Evolutionary conservation across 768 basidiomycete genomes (phyloP), one percentile per base, ranked within the genome.

Genomic region (Tephrocybe sp.): DNA sequence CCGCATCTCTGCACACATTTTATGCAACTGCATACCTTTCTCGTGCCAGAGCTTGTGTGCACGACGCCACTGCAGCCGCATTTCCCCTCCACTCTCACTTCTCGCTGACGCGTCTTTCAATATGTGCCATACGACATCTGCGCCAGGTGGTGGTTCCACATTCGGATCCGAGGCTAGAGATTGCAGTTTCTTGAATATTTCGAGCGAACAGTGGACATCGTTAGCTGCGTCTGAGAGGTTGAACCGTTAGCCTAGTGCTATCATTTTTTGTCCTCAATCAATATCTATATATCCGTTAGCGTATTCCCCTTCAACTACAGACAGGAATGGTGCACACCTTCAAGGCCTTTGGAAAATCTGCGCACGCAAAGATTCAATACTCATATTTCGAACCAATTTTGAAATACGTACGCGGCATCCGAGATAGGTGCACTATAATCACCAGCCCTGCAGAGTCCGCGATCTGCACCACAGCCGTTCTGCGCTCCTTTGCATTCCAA

Each of bases 211-310:
- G 50, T 72, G 70, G 12, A 62, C 69, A 50, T 73, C 71, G 47
- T 70, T 69, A 7, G 70, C 69, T 4, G 70, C 69, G 55, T 73
- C 71, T 72, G 29, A 4, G n/a, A 31, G n/a, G 7, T 10, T 13
- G 25, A 25, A 7, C 1, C 3, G 21, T 47, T 5, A n/a, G 18
- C 27, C 12, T 13, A 21, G 24, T 34, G 30, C 9, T 15, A 33
- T 22, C 19, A 49, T 19, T 3, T 13, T 10, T 11, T 58, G 24
- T 65, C 57, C 51, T 70, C 69, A 36, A 70, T 58, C 8, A 70
- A 31, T 15, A 58, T 60, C 69, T 69, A 30, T 27, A 16, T 11
- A 6, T 9, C 37, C 6, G 16, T 38, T n/a, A 38, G 37, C 37
- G 12, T 19, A 7, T 18, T 38, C 8, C 5, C 37, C 18, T 19